phyloP scores from a whole-genome alignment of 1,284 basidiomycete species.

The Schizophyllum commune region DNA sequence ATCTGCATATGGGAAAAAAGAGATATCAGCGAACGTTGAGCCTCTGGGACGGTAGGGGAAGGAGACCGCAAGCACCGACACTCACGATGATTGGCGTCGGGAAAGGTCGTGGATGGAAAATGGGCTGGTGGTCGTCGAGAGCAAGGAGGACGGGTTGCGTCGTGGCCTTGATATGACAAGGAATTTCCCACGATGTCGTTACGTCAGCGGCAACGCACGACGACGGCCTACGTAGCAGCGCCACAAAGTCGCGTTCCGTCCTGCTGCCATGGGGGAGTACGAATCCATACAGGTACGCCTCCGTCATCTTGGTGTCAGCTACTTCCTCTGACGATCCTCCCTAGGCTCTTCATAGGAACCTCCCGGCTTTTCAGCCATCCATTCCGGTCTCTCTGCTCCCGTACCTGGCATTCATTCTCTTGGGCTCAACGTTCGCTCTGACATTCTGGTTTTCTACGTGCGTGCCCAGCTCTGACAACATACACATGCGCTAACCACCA shows the following conservation, averaged over 20 bases:
- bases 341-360: constrained; percentile 30
- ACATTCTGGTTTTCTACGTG: constrained; percentile 90
- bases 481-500: not conserved
- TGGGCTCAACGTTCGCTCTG: constrained; percentile 68
- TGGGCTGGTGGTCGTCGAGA: constrained; percentile 12
- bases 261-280: constrained; percentile 26
- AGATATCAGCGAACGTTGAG: not conserved
- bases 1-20: constrained; percentile 33
- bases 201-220: constrained; percentile 19
- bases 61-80: constrained; percentile 7
- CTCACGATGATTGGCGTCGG: constrained; percentile 10
- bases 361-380: constrained; percentile 60
- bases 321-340: constrained; percentile 6
- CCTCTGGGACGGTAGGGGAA: constrained; percentile 2
- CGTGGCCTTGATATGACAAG: constrained; percentile 20
- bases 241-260: not conserved
- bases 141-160: constrained; percentile 11
- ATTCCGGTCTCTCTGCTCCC: constrained; percentile 62
- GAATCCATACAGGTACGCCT: constrained; percentile 25
- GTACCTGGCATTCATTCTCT: constrained; percentile 64
- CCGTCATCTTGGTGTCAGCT: not conserved
- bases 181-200: constrained; percentile 17
- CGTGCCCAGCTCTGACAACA: constrained; percentile 19
- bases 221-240: not conserved
- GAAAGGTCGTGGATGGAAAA: constrained; percentile 14